Percentiles rank a stretch among this genome's conserved stretches.
phyloP scores from a whole-genome alignment of 495 filamentous ascomycete genomes.

The Aspergillus bertholletiae region DNA sequence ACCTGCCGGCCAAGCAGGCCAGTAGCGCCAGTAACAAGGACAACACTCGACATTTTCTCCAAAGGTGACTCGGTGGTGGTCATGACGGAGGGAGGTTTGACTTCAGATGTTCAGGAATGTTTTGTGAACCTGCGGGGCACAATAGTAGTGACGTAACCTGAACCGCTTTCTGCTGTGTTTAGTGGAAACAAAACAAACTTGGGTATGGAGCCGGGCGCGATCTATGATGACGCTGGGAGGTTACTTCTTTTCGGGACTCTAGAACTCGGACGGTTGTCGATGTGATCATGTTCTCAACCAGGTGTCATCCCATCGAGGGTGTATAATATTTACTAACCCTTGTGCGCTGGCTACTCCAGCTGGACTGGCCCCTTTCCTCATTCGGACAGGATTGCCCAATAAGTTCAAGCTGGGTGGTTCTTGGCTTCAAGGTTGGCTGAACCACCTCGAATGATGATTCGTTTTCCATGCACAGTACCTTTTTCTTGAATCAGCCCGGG shows the following conservation, averaged over 20 bases:
- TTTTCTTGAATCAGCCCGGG: neutral
- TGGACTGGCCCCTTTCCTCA: neutral
- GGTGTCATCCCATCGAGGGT: neutral
- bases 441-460: neutral
- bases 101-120: neutral
- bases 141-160: constrained; percentile 12
- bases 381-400: neutral
- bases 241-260: too few relatives aligned
- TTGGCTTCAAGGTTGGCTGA: neutral
- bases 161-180: neutral
- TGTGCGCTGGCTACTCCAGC: neutral
- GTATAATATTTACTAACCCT: neutral
- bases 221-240: neutral
- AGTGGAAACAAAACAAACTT: too few relatives aligned
- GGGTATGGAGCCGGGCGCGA: neutral
- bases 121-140: constrained; percentile 6
- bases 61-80: neutral
- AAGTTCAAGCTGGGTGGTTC: too few relatives aligned
- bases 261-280: too few relatives aligned
- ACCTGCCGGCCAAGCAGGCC: constrained; percentile 83
- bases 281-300: neutral
- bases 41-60: constrained; percentile 54
- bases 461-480: neutral
- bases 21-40: constrained; percentile 79
- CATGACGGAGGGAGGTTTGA: constrained; percentile 2